Evolutionary conservation across 2,329 filamentous ascomycete genomes (phyloP), one percentile per base, ranked within the genome.

Genomic region (Calonectria hongkongensis): DNA sequence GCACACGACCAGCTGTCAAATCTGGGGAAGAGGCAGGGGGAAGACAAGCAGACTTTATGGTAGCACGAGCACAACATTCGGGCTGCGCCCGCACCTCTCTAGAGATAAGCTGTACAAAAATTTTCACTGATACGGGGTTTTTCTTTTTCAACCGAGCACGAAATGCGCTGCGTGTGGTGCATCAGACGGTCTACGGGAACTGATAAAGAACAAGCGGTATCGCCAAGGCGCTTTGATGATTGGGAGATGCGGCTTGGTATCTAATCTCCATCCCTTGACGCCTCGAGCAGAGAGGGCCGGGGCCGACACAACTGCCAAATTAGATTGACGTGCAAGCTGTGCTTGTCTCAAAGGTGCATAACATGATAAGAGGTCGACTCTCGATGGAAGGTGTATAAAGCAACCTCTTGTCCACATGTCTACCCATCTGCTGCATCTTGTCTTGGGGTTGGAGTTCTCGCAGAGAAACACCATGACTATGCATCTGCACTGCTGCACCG

Each of bases 201-300:
- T 75, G 75, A 78, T 77, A 78, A 72, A 73, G 64, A 36, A 73
- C 65, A 62, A 73, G 75, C 65, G 68, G 56, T 70, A 70, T 50
- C 60, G 72, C 76, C 63, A 74, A 54, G 58, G 66, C 66, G 66
- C 73, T 58, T 71, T 73, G 58, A 72, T 79, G 77, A 79, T 79
- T 79, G 77, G 77, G 76, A 79, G 69, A 67, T 16, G 15, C 50
- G 51, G 51, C 41, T 41, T 64, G 58, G 21, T 79, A 79, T 78
- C 77, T 79, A 79, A 79, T 79, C 77, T 79, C 54, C 51, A 73
- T 72, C 69, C 75, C 70, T 77, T 69, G 66, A 72, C 69, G 66
- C 66, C 54, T 48, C 41, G 41, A 60, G 43, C 10, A 47, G 60
- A 47, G 60, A 73, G 69, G 70, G 77, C 66, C 74, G 65, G 63